phyloP scores from a whole-genome alignment of 2,329 filamentous ascomycete species.

The Fusarium robinianum region DNA sequence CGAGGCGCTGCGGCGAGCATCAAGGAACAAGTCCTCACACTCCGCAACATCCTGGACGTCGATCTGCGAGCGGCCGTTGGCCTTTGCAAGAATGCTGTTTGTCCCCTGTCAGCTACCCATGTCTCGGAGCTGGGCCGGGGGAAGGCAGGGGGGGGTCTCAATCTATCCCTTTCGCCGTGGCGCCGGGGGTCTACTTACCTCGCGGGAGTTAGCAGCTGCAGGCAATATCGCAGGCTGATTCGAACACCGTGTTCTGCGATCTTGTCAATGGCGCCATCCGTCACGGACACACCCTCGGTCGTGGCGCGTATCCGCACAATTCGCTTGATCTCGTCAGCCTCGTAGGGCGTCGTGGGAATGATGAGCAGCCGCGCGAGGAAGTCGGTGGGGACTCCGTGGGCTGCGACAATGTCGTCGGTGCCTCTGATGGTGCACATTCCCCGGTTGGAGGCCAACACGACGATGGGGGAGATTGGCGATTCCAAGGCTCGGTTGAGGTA shows the following conservation, averaged over 20 bases:
- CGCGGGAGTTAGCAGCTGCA: slow-evolving; percentile 87
- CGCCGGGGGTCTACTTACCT: slow-evolving; percentile 65
- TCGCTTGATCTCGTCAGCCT: slow-evolving; percentile 84
- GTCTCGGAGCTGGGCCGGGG: slow-evolving; percentile 35
- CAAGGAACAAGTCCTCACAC: slow-evolving; percentile 83
- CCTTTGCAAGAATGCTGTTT: slow-evolving; percentile 80
- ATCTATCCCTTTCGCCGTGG: slow-evolving; percentile 25
- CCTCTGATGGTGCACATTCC: slow-evolving; percentile 92
- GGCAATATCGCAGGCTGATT: slow-evolving; percentile 88
- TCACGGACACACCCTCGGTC: slow-evolving; percentile 79
- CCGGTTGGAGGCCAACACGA: slow-evolving; percentile 95
- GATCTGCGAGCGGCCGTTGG: slow-evolving; percentile 77
- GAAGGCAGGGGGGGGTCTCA: slow-evolving; percentile 12
- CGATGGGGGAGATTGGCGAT: slow-evolving; percentile 91
- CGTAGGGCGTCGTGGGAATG: slow-evolving; percentile 90
- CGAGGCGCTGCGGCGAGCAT: slow-evolving; percentile 76
- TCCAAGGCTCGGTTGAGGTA: slow-evolving; percentile 98
- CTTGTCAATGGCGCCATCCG: slow-evolving; percentile 82
- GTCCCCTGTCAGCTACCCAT: slow-evolving; percentile 39
- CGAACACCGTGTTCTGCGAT: slow-evolving; percentile 84
- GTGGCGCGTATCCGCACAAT: slow-evolving; percentile 86
- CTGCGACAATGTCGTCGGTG: slow-evolving; percentile 78
- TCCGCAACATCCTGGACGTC: slow-evolving; percentile 78
- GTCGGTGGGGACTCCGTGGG: slow-evolving; percentile 92
- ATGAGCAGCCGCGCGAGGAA: slow-evolving; percentile 93